phyloP scores from a whole-genome alignment of 2,329 filamentous ascomycete genomes.

The Zymoseptoria pseudotritici region DNA sequence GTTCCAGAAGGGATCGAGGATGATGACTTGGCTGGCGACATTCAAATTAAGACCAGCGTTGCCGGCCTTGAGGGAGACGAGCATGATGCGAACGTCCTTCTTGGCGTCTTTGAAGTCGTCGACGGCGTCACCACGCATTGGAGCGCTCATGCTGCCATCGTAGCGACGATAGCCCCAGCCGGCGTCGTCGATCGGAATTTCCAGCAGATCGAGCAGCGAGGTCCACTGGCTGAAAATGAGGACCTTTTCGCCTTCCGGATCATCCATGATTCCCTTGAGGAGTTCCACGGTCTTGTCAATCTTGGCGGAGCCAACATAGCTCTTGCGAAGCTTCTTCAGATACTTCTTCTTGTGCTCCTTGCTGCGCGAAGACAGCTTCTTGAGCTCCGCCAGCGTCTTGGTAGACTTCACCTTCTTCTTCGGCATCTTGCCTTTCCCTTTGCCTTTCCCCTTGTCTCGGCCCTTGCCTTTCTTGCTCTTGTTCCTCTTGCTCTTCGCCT shows the following conservation, averaged over 20 bases:
- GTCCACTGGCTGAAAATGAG: conserved; percentile 81
- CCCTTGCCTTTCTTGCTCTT: conserved; percentile 18
- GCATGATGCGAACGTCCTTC: conserved; percentile 56
- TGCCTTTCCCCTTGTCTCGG: conserved; percentile 33
- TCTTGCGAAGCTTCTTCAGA: conserved; percentile 57
- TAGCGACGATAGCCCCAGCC: conserved; percentile 60
- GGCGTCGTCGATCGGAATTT: conserved; percentile 59
- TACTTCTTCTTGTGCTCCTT: conserved; percentile 61
- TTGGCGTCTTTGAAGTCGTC: conserved; percentile 58
- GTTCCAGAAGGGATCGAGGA: conserved; percentile 92
- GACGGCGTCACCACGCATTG: conserved; percentile 59
- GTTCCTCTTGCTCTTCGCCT: conserved; percentile 9
- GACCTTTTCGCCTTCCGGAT: conserved; percentile 59
- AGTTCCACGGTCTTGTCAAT: conserved; percentile 62
- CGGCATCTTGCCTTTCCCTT: conserved; percentile 37
- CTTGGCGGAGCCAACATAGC: conserved; percentile 69
- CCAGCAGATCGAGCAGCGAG: conserved; percentile 66
- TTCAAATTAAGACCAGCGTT: conserved; percentile 83
- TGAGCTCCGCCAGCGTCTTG: conserved; percentile 56
- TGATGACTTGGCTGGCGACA: conserved; percentile 75
- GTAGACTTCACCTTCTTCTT: conserved; percentile 28
- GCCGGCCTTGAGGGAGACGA: conserved; percentile 72
- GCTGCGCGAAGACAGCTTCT: conserved; percentile 59
- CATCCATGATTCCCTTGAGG: conserved; percentile 43
- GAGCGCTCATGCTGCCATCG: conserved; percentile 66